phyloP scores from a whole-genome alignment of 2,329 filamentous ascomycete species.

The Trichoderma sp. region DNA sequence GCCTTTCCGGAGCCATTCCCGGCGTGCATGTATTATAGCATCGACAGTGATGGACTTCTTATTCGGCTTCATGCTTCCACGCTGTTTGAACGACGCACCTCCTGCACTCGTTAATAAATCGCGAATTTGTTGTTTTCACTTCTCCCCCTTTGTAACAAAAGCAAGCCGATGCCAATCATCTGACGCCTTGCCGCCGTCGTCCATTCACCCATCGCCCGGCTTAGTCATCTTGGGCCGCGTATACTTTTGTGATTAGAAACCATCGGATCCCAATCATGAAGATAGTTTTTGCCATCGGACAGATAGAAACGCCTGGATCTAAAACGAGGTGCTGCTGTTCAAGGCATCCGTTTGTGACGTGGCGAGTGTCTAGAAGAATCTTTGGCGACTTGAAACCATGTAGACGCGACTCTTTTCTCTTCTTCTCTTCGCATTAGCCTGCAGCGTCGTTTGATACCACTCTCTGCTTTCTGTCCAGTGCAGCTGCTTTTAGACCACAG shows the following conservation, averaged over 20 bases:
- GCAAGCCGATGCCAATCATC: neutral
- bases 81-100: neutral
- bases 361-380: conserved; percentile 3
- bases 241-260: conserved; percentile 11
- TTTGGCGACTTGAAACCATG: neutral
- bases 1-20: neutral
- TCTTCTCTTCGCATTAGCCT: neutral
- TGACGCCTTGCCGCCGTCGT: neutral
- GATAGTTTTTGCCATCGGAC: neutral
- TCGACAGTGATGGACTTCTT: neutral
- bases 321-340: neutral
- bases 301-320: neutral
- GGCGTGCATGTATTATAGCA: neutral
- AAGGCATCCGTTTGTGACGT: conserved; percentile 16
- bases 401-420: neutral
- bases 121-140: neutral
- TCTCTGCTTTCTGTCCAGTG: neutral
- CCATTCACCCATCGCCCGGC: neutral
- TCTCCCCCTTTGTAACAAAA: neutral
- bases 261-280: neutral
- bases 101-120: neutral
- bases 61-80: neutral
- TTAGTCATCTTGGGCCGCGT: conserved; percentile 16
- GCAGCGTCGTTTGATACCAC: neutral
- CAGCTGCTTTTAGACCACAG: neutral